These are phyloP conservation scores for Geosmithia flava DNA, from an alignment of 2,329 filamentous ascomycete genomes.

Conservation along the genomic window DNA sequence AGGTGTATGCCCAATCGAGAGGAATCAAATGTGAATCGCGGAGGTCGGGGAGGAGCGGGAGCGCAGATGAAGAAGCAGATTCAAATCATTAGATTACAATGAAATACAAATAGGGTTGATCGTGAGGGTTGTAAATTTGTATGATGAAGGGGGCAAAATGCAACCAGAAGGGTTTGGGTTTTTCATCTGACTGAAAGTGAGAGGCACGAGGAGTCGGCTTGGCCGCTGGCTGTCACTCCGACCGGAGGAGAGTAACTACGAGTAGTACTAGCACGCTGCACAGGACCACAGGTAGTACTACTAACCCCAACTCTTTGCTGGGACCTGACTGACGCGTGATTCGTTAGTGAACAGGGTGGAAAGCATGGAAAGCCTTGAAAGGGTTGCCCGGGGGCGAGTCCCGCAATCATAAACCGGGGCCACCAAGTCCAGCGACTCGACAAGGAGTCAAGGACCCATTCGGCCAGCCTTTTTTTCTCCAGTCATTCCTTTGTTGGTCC, in stretches of 20 bases:
- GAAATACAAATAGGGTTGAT: neutral
- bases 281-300: no score
- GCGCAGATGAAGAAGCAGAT: neutral
- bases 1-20: neutral
- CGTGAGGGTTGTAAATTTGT: neutral
- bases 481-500: neutral
- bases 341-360: neutral
- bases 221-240: neutral
- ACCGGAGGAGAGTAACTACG: neutral
- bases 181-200: neutral
- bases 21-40: neutral
- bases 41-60: neutral
- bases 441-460: neutral
- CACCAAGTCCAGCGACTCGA: neutral
- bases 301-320: neutral
- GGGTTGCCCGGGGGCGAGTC: neutral
- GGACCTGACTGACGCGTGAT: neutral
- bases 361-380: no score
- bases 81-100: neutral
- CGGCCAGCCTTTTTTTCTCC: neutral
- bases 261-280: no score
- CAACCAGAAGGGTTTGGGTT: neutral
- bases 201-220: neutral
- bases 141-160: neutral
- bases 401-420: neutral